Percentiles rank a stretch among this genome's conserved stretches.
Conservation (phyloP, 2,329 filamentous ascomycete species). For the Xylariaceae sp. region DNA sequence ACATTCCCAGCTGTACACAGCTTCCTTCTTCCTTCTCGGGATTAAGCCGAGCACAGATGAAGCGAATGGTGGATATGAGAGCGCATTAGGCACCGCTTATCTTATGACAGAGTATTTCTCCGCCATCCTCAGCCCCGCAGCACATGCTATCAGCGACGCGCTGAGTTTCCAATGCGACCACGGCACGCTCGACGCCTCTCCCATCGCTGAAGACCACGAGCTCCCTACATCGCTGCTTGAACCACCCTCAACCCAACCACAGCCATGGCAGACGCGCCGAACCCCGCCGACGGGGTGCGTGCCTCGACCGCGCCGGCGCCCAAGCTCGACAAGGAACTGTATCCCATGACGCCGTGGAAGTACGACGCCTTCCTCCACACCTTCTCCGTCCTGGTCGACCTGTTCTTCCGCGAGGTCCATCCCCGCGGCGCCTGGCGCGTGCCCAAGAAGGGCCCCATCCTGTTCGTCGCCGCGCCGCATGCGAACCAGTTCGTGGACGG, state of each 20-base stretch:
- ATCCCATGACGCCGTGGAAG: slow-evolving; percentile 64
- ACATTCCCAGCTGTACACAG: too few relatives aligned
- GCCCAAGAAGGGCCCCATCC: slow-evolving; percentile 76
- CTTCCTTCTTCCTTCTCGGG: too few relatives aligned
- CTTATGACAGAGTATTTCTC: too few relatives aligned
- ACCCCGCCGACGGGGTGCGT: slow-evolving; percentile 9
- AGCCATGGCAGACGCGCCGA: slow-evolving; percentile 15
- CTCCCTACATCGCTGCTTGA: neutral
- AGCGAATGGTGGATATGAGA: too few relatives aligned
- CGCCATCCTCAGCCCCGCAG: too few relatives aligned
- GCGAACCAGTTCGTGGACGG: slow-evolving; percentile 97
- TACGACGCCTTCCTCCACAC: slow-evolving; percentile 73
- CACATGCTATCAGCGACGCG: too few relatives aligned
- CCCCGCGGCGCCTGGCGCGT: slow-evolving; percentile 93
- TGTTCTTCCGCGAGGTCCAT: slow-evolving; percentile 97
- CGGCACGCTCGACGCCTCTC: too few relatives aligned
- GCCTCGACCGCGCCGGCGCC: slow-evolving; percentile 8
- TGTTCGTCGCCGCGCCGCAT: slow-evolving; percentile 94
- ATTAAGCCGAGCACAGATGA: too few relatives aligned
- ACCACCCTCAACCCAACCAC: too few relatives aligned
- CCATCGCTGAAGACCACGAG: neutral
- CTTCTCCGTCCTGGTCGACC: slow-evolving; percentile 78
- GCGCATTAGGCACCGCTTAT: too few relatives aligned
- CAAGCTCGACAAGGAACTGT: slow-evolving; percentile 43
- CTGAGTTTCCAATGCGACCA: too few relatives aligned